phyloP scores from a whole-genome alignment of 2,329 filamentous ascomycete species.

The Ceratocystis huliohia region DNA sequence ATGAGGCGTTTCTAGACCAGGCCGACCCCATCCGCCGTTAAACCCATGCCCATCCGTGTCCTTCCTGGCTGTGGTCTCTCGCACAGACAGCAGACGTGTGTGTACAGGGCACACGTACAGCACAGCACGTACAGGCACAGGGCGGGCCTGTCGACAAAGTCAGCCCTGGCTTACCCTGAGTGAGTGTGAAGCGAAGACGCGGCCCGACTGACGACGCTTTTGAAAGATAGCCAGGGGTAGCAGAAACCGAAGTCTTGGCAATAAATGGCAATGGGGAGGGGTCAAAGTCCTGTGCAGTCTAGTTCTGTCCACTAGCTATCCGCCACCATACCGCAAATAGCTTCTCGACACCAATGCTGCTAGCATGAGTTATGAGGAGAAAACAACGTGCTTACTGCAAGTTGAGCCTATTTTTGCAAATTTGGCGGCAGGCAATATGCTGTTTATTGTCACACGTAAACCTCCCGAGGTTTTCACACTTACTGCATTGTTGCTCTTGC shows the following conservation, averaged over 20 bases:
- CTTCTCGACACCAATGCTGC: neutral
- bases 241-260: neutral
- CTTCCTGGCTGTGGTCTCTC: neutral
- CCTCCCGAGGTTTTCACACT: neutral
- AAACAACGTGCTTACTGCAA: too few species aligned
- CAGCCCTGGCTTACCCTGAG: neutral
- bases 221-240: slow-evolving; percentile 1
- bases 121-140: neutral
- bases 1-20: slow-evolving; percentile 3
- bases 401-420: too few species aligned
- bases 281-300: neutral
- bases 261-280: neutral
- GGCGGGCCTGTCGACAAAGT: neutral
- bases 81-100: slow-evolving; percentile 6
- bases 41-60: slow-evolving; percentile 1
- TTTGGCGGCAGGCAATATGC: too few species aligned
- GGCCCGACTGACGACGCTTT: slow-evolving; percentile 6
- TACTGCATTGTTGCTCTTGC: neutral
- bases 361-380: neutral
- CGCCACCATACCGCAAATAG: neutral
- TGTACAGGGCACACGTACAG: neutral
- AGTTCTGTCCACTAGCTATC: neutral
- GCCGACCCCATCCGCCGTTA: neutral
- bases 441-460: neutral
- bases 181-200: slow-evolving; percentile 1